Evolutionary conservation across 495 filamentous ascomycete species (phyloP).

Genomic region (Ramalina peruviana): DNA sequence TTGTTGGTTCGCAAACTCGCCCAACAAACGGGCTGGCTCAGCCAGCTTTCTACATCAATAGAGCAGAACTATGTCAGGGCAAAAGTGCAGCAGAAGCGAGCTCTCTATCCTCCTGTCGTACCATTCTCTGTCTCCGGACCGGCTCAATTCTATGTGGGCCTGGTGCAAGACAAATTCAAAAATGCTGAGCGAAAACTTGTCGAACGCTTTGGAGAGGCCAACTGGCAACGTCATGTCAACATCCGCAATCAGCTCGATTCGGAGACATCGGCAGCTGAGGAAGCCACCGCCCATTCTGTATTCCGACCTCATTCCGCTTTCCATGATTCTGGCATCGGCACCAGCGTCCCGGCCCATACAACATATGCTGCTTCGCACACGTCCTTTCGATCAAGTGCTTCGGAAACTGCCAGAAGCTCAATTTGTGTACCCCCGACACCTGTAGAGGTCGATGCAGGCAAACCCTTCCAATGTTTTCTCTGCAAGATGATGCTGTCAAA

Average conservation of each 20-base stretch:
- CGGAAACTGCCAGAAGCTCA: background rate
- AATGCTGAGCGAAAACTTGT: background rate
- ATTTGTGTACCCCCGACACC: conserved; percentile 10
- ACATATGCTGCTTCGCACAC: conserved; percentile 8
- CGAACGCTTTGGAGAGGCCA: conserved; percentile 14
- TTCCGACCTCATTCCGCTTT: conserved; percentile 7
- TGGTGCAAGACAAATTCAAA: conserved; percentile 9
- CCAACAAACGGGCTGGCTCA: background rate
- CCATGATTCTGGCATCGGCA: conserved; percentile 14
- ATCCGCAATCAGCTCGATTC: background rate
- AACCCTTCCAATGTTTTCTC: conserved; percentile 9
- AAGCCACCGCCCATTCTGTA: background rate
- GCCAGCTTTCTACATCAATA: background rate
- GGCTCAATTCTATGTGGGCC: conserved; percentile 1
- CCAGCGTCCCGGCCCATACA: conserved; percentile 3
- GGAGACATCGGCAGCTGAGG: background rate
- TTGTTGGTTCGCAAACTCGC: background rate
- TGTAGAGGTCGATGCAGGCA: conserved; percentile 1
- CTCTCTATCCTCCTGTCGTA: background rate
- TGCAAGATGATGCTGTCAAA: conserved; percentile 1
- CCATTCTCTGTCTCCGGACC: conserved; percentile 8
- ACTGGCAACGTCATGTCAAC: conserved; percentile 9
- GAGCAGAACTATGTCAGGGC: background rate
- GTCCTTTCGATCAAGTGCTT: conserved; percentile 6
- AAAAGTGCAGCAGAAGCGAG: background rate